A percentile compares a stretch with the other conserved stretches of the same genome.
These are phyloP conservation scores for Nicotiana benthamiana DNA, from an alignment of 257 asterid genomes.

Conservation along the genomic window DNA sequence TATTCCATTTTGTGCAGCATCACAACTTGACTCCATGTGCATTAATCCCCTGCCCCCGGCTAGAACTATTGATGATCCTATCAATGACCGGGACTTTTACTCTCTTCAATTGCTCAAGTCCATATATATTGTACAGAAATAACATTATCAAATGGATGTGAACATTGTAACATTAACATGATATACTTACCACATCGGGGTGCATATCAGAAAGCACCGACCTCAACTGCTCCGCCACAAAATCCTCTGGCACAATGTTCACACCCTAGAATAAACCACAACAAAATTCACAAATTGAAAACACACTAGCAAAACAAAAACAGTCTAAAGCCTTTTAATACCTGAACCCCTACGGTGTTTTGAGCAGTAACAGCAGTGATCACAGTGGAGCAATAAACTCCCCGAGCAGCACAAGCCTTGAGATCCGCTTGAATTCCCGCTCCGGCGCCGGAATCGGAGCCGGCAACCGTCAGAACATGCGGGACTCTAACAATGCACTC, in stretches of 20 bases:
- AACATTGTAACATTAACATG: neutral
- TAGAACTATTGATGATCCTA: neutral
- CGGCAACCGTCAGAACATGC: slow-evolving; percentile 86
- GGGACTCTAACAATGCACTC: slow-evolving; percentile 42
- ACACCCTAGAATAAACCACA: slow-evolving; percentile 57
- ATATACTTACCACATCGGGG: slow-evolving; percentile 74
- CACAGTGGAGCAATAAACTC: slow-evolving; percentile 86
- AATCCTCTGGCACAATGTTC: slow-evolving; percentile 45
- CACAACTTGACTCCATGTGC: neutral
- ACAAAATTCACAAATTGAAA: neutral
- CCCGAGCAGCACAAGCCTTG: slow-evolving; percentile 82
- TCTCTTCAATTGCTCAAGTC: neutral
- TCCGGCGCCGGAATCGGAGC: slow-evolving; percentile 93
- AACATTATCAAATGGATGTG: neutral
- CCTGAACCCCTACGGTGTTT: slow-evolving; percentile 89
- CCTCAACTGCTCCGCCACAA: slow-evolving; percentile 67
- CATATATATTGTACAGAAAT: neutral
- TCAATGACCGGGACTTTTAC: neutral
- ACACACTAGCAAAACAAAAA: neutral
- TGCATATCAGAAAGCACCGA: slow-evolving; percentile 86
- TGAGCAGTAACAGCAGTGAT: slow-evolving; percentile 93
- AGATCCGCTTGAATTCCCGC: slow-evolving; percentile 97
- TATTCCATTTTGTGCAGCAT: neutral
- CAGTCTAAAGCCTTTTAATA: neutral
- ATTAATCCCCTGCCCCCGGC: too few species aligned